Evolutionary conservation across 495 filamentous ascomycete genomes (phyloP).

Genomic region (Hyphodiscus hymeniophilus): DNA sequence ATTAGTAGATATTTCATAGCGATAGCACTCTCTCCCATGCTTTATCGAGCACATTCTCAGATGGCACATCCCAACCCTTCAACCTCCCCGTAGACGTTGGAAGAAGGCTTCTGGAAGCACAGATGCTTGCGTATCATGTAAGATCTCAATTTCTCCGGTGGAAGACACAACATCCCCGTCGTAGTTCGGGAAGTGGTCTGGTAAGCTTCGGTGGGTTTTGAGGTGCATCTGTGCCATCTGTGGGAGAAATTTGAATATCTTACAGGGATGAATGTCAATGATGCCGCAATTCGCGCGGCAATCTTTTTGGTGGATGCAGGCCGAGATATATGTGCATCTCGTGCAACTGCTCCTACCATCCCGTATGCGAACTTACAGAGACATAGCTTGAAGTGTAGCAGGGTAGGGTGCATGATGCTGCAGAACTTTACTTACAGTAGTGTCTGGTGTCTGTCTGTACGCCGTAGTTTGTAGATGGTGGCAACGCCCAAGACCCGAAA

Average conservation of each 20-base stretch:
- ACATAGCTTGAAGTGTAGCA: constrained; percentile 18
- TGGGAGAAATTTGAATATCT: neutral
- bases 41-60: no score
- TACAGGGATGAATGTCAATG: constrained; percentile 4
- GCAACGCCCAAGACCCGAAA: constrained; percentile 9
- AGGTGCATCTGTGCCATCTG: neutral
- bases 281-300: constrained; percentile 8
- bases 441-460: constrained; percentile 3
- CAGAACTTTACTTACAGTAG: neutral
- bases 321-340: no score
- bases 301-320: neutral
- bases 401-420: constrained; percentile 24
- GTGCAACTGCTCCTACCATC: neutral
- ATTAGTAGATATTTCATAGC: neutral
- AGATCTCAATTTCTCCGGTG: constrained; percentile 14
- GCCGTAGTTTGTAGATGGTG: constrained; percentile 7
- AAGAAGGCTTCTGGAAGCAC: neutral
- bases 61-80: no score
- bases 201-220: no score
- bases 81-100: neutral
- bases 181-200: constrained; percentile 3
- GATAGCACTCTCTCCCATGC: no score
- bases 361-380: neutral
- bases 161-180: constrained; percentile 1
- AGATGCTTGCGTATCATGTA: no score